Conservation (phyloP, 1,284 basidiomycete genomes). For the Fomitiporia mediterranea region DNA sequence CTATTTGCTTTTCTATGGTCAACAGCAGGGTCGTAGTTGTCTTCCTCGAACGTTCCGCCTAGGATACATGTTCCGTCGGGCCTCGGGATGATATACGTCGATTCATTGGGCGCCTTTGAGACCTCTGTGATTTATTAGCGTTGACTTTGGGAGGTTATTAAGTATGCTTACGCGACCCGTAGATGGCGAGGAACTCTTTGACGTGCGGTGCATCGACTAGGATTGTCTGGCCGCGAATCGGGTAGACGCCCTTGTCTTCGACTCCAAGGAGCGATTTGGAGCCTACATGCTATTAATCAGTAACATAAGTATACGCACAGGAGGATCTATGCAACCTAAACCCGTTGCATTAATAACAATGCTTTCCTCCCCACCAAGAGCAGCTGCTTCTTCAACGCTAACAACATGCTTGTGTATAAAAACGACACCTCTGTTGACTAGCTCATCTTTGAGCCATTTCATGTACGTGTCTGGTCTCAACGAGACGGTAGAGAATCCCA, state of each 20-base stretch:
- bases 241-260: conserved; percentile 67
- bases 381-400: conserved; percentile 40
- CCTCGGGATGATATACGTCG: conserved; percentile 54
- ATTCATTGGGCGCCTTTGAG: conserved; percentile 19
- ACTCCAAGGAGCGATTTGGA: conserved; percentile 75
- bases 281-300: conserved; percentile 39
- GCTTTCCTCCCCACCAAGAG: conserved; percentile 32
- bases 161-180: conserved; percentile 24
- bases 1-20: conserved; percentile 37
- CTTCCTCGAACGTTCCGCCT: conserved; percentile 50
- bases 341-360: conserved; percentile 46
- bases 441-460: conserved; percentile 42
- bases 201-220: conserved; percentile 65
- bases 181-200: conserved; percentile 33
- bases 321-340: conserved; percentile 33
- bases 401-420: conserved; percentile 31
- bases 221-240: conserved; percentile 85
- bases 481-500: conserved; percentile 43
- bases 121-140: conserved; percentile 2
- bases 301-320: background rate
- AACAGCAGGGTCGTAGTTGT: conserved; percentile 46
- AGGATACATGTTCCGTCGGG: conserved; percentile 45
- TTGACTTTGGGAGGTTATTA: background rate
- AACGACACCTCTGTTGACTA: conserved; percentile 30
- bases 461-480: conserved; percentile 46